Conservation (phyloP, 1,139 yeast genomes). For the Candida mesenterica region DNA sequence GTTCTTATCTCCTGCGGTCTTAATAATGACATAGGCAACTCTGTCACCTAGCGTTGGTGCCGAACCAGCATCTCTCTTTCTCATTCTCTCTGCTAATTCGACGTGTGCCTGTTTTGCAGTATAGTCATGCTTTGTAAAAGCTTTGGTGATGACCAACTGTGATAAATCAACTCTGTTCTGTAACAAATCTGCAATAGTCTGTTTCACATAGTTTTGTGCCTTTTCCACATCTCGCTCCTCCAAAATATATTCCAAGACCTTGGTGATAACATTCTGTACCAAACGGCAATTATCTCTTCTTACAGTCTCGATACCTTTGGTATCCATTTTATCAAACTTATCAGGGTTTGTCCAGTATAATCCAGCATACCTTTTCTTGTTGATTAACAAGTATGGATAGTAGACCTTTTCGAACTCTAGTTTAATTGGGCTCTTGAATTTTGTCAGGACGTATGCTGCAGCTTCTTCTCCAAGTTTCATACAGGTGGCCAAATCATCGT, state of each 20-base stretch:
- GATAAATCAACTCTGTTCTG: constrained; percentile 93
- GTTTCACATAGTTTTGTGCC: constrained; percentile 82
- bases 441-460: constrained; percentile 78
- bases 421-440: constrained; percentile 83
- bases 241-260: constrained; percentile 78
- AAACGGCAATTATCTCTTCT: constrained; percentile 95
- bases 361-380: constrained; percentile 97
- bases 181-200: constrained; percentile 83
- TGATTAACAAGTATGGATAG: constrained; percentile 88
- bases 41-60: constrained; percentile 98
- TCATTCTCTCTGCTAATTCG: constrained; percentile 93
- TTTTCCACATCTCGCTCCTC: constrained; percentile 88
- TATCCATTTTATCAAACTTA: constrained; percentile 94
- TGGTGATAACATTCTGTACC: constrained; percentile 92
- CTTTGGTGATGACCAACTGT: constrained; percentile 90
- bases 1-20: constrained; percentile 77
- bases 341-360: constrained; percentile 91
- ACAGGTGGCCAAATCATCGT: constrained; percentile 73
- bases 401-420: constrained; percentile 96
- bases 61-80: constrained; percentile 93
- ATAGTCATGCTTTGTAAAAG: constrained; percentile 84
- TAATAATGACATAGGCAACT: constrained; percentile 92
- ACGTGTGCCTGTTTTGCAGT: constrained; percentile 97
- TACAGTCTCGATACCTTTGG: constrained; percentile 97
- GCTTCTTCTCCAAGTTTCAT: constrained; percentile 95